Percentiles rank a stretch among this genome's conserved stretches.
Conservation (phyloP, 2,329 filamentous ascomycete genomes). For the Endoconidiophora polonica region DNA sequence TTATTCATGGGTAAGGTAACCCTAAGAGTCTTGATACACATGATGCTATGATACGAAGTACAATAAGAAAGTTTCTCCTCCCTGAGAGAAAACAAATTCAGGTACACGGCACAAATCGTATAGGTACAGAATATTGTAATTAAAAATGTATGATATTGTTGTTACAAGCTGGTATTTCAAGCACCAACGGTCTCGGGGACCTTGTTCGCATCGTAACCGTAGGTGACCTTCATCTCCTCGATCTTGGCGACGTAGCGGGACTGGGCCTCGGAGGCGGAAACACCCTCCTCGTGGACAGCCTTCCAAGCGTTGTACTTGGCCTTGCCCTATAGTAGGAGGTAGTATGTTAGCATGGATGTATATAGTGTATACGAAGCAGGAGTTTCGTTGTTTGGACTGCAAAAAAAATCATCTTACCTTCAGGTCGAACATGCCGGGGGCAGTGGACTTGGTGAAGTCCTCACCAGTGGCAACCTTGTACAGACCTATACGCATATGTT, state of each 20-base stretch:
- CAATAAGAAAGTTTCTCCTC: too few species aligned
- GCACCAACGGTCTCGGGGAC: slow-evolving; percentile 37
- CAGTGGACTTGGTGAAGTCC: slow-evolving; percentile 36
- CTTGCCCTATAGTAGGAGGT: slow-evolving; percentile 41
- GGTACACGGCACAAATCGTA: too few species aligned
- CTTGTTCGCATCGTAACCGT: slow-evolving; percentile 51
- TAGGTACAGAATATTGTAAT: too few species aligned
- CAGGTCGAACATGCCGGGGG: slow-evolving; percentile 54
- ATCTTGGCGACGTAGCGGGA: slow-evolving; percentile 58
- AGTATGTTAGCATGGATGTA: slow-evolving; percentile 1
- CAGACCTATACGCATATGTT: slow-evolving; percentile 26
- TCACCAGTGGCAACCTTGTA: slow-evolving; percentile 43
- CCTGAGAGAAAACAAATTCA: too few species aligned
- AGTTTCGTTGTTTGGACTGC: too few species aligned
- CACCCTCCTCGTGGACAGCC: slow-evolving; percentile 45
- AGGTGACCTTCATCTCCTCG: slow-evolving; percentile 51
- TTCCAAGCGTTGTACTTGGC: slow-evolving; percentile 68
- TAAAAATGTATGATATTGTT: too few species aligned
- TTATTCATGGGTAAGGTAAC: too few species aligned
- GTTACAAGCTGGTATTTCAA: slow-evolving; percentile 12
- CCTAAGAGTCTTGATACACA: too few species aligned
- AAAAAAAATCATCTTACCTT: slow-evolving; percentile 30
- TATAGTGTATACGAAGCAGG: background rate
- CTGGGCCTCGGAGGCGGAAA: slow-evolving; percentile 52
- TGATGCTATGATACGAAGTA: too few species aligned